Base-by-base conservation (phyloP, 495 filamentous ascomycete species). In the Neurospora cerealis region DNA sequence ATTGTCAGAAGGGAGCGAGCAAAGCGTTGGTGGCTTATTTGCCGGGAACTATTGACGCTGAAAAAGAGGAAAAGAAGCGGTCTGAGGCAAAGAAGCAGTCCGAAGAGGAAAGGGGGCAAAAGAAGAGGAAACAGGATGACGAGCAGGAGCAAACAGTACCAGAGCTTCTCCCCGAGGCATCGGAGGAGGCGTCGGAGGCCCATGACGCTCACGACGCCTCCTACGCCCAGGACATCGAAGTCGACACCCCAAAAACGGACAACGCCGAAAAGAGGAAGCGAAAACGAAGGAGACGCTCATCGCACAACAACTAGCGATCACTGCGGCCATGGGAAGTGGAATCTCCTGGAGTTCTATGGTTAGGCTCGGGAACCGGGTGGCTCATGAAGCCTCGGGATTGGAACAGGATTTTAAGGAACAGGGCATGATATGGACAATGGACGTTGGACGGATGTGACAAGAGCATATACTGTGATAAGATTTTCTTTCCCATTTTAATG, bases 1-100 rank as follows among this genome's bases (percentile, higher is more conserved):
- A 99, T 79, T 97, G 94, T 80, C 91, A 96, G 82, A 86, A 92
- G 72, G 93, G 93, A 10, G 92, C 92, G 4, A 97, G 96, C 80
- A 99, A 98, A 83, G 93, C 86, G 38, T 78, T 89, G 80, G 86
- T 88, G 28, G 85, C 83, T 28, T 88, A 86, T 71, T 78, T 89
- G 15, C 86, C 86, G 8, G 83, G 74, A 3, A 28, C 19, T 19
- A 24, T 11, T 4, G 34, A 44, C 17, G 11, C 13, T 19, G 41
- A 48, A 0, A 34, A 34, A 2, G 28, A 66, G 54, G 28, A 62
- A 34, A 62, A 34, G 54, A 54, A 54, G 46, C 28, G 19, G n/a
- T 19, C 21, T 24, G 42, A 28, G 36, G n/a, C 41, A 19, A 44
- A 44, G 41, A 15, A 60, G 11, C 5, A 4, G 15, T 36, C 28